Evolutionary conservation across 2,329 filamentous ascomycete genomes (phyloP).

Genomic region (Acarospora socialis): DNA sequence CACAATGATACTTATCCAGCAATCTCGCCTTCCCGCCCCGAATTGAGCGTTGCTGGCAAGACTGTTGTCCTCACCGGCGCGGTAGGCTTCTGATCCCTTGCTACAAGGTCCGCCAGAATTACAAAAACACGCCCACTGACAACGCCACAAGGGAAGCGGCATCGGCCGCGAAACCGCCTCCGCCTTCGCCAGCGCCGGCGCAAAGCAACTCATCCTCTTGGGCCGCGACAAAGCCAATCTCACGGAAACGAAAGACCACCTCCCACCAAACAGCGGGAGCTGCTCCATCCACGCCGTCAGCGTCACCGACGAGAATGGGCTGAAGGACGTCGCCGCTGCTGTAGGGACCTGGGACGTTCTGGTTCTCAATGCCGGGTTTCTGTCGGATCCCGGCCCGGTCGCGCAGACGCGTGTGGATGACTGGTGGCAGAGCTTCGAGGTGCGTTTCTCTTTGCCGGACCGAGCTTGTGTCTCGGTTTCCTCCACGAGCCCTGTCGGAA

Average conservation of each 20-base stretch:
- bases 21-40: constrained; percentile 19
- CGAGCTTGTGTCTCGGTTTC: no score
- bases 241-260: constrained; percentile 14
- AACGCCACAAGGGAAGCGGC: constrained; percentile 14
- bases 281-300: constrained; percentile 12
- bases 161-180: constrained; percentile 18
- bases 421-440: constrained; percentile 16
- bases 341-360: constrained; percentile 15
- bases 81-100: no score
- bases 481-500: no score
- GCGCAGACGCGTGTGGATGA: constrained; percentile 10
- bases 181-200: constrained; percentile 26
- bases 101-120: no score
- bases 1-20: constrained; percentile 20
- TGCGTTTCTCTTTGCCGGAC: constrained; percentile 4
- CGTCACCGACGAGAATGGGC: constrained; percentile 8
- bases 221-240: constrained; percentile 24
- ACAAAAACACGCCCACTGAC: no score
- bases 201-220: constrained; percentile 26
- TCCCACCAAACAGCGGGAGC: constrained; percentile 10
- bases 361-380: constrained; percentile 16
- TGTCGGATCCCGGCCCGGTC: constrained; percentile 5
- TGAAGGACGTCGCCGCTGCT: not conserved
- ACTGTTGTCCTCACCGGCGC: constrained; percentile 14
- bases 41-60: constrained; percentile 15